Percentiles rank a stretch among this genome's conserved stretches.
Evolutionary conservation across 495 filamentous ascomycete genomes (phyloP).

Genomic region (Mytilinidion resinicola): DNA sequence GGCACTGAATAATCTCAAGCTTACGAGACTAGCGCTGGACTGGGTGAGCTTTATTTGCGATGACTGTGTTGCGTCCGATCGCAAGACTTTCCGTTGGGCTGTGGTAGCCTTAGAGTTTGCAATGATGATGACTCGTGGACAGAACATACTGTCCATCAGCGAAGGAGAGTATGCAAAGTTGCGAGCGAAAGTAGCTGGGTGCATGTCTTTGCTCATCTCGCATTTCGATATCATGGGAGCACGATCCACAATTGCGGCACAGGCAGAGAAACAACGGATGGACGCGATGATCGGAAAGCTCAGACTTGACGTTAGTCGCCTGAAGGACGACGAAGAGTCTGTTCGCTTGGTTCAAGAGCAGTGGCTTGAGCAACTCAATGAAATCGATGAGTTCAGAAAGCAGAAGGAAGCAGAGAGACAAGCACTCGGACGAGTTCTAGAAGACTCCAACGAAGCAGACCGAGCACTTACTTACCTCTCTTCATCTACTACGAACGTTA

Average conservation of each 20-base stretch:
- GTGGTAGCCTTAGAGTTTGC: constrained; percentile 92
- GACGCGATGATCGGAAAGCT: constrained; percentile 69
- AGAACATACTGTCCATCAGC: constrained; percentile 80
- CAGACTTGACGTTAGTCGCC: constrained; percentile 66
- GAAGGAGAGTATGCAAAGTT: constrained; percentile 78
- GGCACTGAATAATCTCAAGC: constrained; percentile 91
- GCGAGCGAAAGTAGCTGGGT: constrained; percentile 84
- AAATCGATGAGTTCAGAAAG: constrained; percentile 70
- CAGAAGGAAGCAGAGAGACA: constrained; percentile 82
- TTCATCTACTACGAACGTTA: constrained; percentile 89
- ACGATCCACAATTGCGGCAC: constrained; percentile 82
- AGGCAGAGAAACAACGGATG: constrained; percentile 78
- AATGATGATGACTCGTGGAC: constrained; percentile 91
- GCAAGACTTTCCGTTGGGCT: constrained; percentile 95
- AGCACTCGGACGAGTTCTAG: constrained; percentile 80
- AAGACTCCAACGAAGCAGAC: constrained; percentile 91
- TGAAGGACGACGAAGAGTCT: constrained; percentile 81
- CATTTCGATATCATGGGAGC: constrained; percentile 99
- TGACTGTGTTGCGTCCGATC: constrained; percentile 89
- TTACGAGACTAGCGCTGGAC: constrained; percentile 86
- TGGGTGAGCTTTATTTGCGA: constrained; percentile 98
- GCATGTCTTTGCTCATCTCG: constrained; percentile 95
- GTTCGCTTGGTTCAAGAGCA: constrained; percentile 63
- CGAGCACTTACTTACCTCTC: constrained; percentile 89
- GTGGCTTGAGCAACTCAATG: constrained; percentile 60